Conservation (phyloP, 2,329 filamentous ascomycete genomes). For the Lasiodiplodia hormozganensis region DNA sequence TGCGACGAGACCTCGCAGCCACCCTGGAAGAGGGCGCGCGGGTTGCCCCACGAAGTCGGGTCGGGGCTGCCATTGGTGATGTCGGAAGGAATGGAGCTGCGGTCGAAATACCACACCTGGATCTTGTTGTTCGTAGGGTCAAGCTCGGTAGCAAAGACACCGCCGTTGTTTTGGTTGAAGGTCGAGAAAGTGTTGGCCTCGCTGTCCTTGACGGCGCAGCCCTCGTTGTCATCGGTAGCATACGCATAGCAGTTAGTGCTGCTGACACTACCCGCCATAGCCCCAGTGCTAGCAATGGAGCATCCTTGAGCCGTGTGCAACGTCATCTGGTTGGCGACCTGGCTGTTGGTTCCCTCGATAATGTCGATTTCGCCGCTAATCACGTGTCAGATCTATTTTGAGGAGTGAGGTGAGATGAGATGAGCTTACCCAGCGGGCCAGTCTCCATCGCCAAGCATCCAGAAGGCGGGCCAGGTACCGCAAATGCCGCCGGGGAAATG, state of each 20-base stretch:
- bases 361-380: conserved; percentile 56
- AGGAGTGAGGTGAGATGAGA: conserved; percentile 19
- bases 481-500: conserved; percentile 59
- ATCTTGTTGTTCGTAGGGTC: conserved; percentile 67
- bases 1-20: conserved; percentile 73
- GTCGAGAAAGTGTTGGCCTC: conserved; percentile 51
- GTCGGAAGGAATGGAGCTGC: conserved; percentile 69
- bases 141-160: conserved; percentile 65
- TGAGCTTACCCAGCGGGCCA: conserved; percentile 42
- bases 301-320: conserved; percentile 57
- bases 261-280: conserved; percentile 57
- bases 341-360: conserved; percentile 55
- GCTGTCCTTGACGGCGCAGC: conserved; percentile 52
- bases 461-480: conserved; percentile 57
- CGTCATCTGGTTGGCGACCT: conserved; percentile 52
- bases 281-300: conserved; percentile 46
- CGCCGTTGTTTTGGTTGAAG: conserved; percentile 59
- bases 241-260: conserved; percentile 59
- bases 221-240: conserved; percentile 47
- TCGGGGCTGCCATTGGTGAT: conserved; percentile 66
- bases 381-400: neutral
- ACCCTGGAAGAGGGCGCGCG: conserved; percentile 71
- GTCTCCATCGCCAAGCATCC: conserved; percentile 43
- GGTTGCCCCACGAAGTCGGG: conserved; percentile 71
- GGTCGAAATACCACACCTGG: conserved; percentile 82